Evolutionary conservation across 225 moss, liverwort and hornwort genomes (phyloP), one percentile per base, ranked within the genome.

Genomic region (Polytrichum commune): DNA sequence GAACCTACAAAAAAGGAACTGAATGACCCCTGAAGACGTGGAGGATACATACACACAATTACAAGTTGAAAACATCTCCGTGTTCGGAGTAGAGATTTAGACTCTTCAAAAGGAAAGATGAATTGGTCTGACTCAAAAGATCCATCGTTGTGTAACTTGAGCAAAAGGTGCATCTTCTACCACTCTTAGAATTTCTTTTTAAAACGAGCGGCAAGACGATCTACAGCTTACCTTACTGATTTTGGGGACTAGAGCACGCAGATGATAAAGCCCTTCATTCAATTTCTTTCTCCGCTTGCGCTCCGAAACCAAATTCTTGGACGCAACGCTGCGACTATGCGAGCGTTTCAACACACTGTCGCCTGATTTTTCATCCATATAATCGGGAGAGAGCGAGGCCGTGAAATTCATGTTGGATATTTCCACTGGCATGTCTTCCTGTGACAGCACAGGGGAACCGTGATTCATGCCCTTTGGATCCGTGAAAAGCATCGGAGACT

Each of bases 281-380:
- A 89, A 83, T 76, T 89, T 89, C 82, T 86, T 86, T 54, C 88
- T 73, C 65, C 88, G 82, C 74, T 89, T 89, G 26, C 88, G 88
- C 68, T 89, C 88, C 4, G 88, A 89, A 13, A 89, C 86, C 19
- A 89, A 64, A 56, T 89, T 89, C 72, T 89, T 89, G 0, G 88
- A 89, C 32, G 83, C 88, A 19, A 80, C 83, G 32, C 76, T 76
- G 26, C 74, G 80, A 66, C 70, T 67, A 8, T 81, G 80, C 3
- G 79, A 77, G 27, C 88, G 80, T 32, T 81, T 89, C 33, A 72
- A 72, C n/a, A 69, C 65, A 46, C 28, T 75, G 22, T 74, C 74
- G 18, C 68, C 76, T 2, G 71, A 38, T 22, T 27, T 77, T 13
- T 66, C 75, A 16, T 84, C 83, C 24, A 72, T 70, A 22, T 71